Base-by-base conservation (phyloP, 306 rosid genomes). In the Astragalus glycyphyllos region DNA sequence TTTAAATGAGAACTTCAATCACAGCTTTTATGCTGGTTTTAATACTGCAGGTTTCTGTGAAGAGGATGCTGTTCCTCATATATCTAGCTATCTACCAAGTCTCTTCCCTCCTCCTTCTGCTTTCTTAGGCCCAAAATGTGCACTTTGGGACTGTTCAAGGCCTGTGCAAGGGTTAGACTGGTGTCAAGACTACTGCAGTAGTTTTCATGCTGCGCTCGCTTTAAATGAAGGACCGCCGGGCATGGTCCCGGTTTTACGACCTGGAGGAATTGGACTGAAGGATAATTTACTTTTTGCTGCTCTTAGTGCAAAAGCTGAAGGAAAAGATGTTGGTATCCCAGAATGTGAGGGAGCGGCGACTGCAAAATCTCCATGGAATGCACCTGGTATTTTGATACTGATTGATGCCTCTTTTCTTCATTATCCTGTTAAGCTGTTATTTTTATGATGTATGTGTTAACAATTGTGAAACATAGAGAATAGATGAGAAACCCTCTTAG, bases 291-390 rank as follows among this genome's bases (percentile, higher is more conserved):
- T 92, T 73, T 92, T 92, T 81, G 80, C 86, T 65, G 96, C 97
- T 73, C 97, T 92, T 71, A 72, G 90, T 73, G 91, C 97, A 34
- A 92, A 82, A 83, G 87, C 91, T 55, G 89, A 82, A 73, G 96
- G 96, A 65, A 92, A 90, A 83, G 93, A 87, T 75, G 98, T 92
- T 29, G 98, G 97, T 59, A 86, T 92, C 75, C 98, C 97, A 17
- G 96, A 88, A 69, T 92, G 98, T 62, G 98, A 88, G 84, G 96
- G 98, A 78, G 98, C 98, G 7, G 97, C 98, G 64, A 90, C 96
- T 61, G 87, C 97, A 15, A 92, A 90, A 83, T 90, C 98, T 84
- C 97, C 97, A 37, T 90, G 98, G 98, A 92, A 92, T 74, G 98
- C 97, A 41, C 91, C 92, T 45, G 98, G 98, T 92, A 85, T 62